Conservation (phyloP, 768 basidiomycete genomes). For the Cyathus striatus region DNA sequence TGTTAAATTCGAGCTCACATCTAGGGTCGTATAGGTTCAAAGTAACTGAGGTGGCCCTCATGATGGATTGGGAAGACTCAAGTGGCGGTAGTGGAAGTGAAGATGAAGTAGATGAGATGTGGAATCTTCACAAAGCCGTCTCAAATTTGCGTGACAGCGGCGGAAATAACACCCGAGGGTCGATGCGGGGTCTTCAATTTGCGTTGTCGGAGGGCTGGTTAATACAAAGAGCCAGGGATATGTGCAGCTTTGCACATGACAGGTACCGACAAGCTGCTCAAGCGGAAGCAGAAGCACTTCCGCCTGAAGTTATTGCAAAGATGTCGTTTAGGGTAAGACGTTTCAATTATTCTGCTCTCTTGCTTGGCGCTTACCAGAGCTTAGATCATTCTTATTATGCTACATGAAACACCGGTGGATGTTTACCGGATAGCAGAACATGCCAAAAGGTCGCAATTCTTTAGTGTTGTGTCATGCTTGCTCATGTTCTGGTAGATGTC, state of each 20-base stretch:
- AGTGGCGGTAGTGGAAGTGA: slow-evolving; percentile 46
- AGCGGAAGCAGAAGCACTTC: slow-evolving; percentile 47
- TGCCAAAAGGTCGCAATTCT: slow-evolving; percentile 44
- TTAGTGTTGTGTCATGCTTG: not conserved
- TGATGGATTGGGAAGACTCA: slow-evolving; percentile 72
- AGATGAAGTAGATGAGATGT: slow-evolving; percentile 46
- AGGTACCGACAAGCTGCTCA: slow-evolving; percentile 71
- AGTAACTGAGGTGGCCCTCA: slow-evolving; percentile 64
- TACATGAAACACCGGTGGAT: slow-evolving; percentile 56
- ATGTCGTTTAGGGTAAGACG: slow-evolving; percentile 63
- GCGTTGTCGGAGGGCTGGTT: slow-evolving; percentile 74
- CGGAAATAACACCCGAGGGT: slow-evolving; percentile 40
- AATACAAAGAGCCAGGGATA: slow-evolving; percentile 64
- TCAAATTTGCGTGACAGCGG: slow-evolving; percentile 39
- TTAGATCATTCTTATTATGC: slow-evolving; percentile 64
- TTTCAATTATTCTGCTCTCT: not conserved
- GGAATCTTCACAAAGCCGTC: slow-evolving; percentile 49
- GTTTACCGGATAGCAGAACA: slow-evolving; percentile 69
- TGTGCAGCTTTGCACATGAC: slow-evolving; percentile 75
- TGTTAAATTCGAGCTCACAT: not conserved
- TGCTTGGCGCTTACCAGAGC: not conserved
- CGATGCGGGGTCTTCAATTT: slow-evolving; percentile 63
- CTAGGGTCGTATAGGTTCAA: slow-evolving; percentile 46
- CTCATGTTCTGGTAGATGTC: slow-evolving; percentile 37
- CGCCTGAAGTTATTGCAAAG: slow-evolving; percentile 46